Base-by-base conservation (phyloP, 2,329 filamentous ascomycete species). In the Hypoxylon sp. region DNA sequence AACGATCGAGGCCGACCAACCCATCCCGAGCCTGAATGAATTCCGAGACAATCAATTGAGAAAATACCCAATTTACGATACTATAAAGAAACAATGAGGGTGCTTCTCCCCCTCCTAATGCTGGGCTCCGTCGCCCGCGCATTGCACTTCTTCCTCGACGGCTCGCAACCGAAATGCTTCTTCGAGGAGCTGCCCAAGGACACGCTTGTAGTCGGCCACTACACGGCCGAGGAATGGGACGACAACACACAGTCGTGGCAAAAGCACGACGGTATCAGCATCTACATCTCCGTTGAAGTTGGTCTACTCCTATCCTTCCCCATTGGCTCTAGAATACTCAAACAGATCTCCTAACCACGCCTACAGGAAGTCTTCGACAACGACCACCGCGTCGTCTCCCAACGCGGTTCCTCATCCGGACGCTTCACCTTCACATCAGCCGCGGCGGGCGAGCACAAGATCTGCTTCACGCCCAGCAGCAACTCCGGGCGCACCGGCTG, bases 161-260 rank as follows among this genome's bases (percentile, higher is more conserved):
- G 92, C 76, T 87, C 88, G 53, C 84, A 88, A 72, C 91, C 93
- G 73, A 98, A 97, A 84, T 99, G 96, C 83, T 99, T 99, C 89
- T 97, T 92, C 83, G 96, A 99, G 84, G 95, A 98, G 82, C 88
- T 99, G 65, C 94, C 96, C 72, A 98, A 98, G 85, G 95, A 97
- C 81, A 98, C 96, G 13, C 84, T 99, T 64, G 95, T 99, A 61
- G 94, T 98, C 65, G 96, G 96, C 74, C 91, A 96, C 82, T 99
- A 94, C 85, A 89, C 87, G 60, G 93, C 93, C 55, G 91, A 96
- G 81, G 92, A 97, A 80, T 96, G 89, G 84, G 90, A 96, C 80
- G 87, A 92, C 63, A 83, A 90, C 73, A 82, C 85, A 63, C 87
- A 88, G 73, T 79, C 83, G 56, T 98, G 93, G 88, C 81, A 85